Conservation (phyloP, 441 rosid genomes). For the Euphorbia celastroides region DNA sequence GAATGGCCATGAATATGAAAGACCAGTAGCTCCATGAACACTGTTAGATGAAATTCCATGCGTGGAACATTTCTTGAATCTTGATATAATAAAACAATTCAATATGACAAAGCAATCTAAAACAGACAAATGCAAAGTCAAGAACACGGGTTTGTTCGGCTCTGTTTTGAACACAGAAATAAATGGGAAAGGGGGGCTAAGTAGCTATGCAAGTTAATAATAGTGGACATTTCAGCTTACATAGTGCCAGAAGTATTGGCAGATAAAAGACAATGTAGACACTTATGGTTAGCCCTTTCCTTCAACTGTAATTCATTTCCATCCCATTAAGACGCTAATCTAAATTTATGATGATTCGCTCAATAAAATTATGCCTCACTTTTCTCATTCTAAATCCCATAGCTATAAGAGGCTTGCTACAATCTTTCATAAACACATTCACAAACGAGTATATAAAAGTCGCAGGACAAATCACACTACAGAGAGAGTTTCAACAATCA, state of each 20-base stretch:
- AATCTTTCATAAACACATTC: conserved; percentile 13
- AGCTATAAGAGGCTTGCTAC: conserved; percentile 4
- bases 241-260: not conserved
- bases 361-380: not conserved
- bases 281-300: not conserved
- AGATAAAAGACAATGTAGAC: not conserved
- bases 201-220: not conserved
- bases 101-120: not conserved
- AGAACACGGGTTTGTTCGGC: not conserved
- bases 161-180: not conserved
- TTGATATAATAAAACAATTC: not conserved
- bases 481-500: conserved; percentile 12
- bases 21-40: not conserved
- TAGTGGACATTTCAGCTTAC: not conserved
- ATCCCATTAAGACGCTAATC: not conserved
- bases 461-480: conserved; percentile 16
- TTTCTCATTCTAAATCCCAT: conserved; percentile 1
- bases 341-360: not conserved
- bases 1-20: not conserved
- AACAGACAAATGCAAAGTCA: not conserved
- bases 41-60: not conserved
- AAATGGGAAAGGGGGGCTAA: not conserved
- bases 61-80: not conserved
- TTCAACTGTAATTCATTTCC: not conserved
- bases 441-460: conserved; percentile 19